Evolutionary conservation across 352 stramenopile genomes (phyloP).

Genomic region (Phytopythium boreale): DNA sequence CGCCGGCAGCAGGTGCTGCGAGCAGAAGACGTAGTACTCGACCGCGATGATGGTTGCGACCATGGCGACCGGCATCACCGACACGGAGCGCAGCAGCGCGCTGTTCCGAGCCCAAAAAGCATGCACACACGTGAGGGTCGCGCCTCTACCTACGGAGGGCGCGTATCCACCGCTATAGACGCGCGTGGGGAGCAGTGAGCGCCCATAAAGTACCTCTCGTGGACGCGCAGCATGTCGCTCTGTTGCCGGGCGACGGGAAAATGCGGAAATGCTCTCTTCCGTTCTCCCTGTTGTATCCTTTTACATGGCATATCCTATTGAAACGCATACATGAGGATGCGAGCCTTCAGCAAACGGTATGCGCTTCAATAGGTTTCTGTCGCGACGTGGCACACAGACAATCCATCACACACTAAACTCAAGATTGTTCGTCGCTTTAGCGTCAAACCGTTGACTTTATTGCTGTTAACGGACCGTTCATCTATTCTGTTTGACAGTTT

Average conservation of each 20-base stretch:
- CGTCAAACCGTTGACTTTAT: too few relatives aligned
- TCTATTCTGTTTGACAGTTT: not conserved
- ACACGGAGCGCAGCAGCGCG: slow-evolving; percentile 58
- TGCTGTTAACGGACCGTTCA: too few relatives aligned
- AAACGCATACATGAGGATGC: not conserved
- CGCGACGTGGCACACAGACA: too few relatives aligned
- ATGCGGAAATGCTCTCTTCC: not conserved
- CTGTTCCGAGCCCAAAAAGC: slow-evolving; percentile 15
- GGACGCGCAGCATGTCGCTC: slow-evolving; percentile 58
- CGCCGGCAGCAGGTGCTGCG: slow-evolving; percentile 40
- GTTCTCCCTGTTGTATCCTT: not conserved
- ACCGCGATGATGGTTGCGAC: slow-evolving; percentile 52
- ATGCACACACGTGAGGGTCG: not conserved
- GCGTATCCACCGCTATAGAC: not conserved
- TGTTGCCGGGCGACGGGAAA: not conserved
- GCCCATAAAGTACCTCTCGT: slow-evolving; percentile 48
- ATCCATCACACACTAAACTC: too few relatives aligned
- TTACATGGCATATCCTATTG: not conserved
- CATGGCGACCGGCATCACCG: slow-evolving; percentile 57
- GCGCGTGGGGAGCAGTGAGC: not conserved
- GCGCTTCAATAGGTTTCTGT: too few relatives aligned
- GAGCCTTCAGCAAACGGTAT: too few relatives aligned
- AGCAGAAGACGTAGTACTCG: slow-evolving; percentile 72
- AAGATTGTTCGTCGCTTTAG: too few relatives aligned
- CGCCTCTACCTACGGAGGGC: not conserved